Conservation (phyloP, 768 basidiomycete genomes). For the Calocybe indica region DNA sequence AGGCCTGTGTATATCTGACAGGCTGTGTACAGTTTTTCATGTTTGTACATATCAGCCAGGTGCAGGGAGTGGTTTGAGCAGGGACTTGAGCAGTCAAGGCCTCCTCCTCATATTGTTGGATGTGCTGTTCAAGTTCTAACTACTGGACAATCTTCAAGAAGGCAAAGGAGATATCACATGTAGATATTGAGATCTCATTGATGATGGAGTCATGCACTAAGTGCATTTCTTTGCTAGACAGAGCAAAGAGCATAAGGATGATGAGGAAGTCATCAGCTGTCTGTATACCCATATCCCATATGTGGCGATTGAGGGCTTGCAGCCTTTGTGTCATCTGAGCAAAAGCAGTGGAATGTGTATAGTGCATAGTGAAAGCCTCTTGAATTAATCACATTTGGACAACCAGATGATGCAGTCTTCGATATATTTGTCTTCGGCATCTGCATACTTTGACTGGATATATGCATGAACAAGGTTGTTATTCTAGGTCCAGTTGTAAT, state of each 20-base stretch:
- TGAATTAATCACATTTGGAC: not conserved
- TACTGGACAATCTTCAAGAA: not conserved
- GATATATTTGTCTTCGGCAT: not conserved
- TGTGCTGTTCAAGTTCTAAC: not conserved
- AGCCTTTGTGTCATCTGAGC: not conserved
- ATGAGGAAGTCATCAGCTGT: not conserved
- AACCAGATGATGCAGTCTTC: not conserved
- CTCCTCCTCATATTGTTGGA: not conserved
- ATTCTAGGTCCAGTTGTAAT: not conserved
- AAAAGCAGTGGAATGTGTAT: not conserved
- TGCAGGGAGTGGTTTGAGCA: too few species aligned
- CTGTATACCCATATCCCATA: not conserved
- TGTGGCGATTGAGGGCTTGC: not conserved
- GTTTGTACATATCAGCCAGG: too few species aligned
- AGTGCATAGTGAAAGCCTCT: not conserved
- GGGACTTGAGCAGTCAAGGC: too few species aligned
- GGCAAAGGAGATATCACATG: not conserved
- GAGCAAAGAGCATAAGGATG: not conserved
- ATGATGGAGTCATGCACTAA: not conserved
- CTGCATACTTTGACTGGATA: not conserved
- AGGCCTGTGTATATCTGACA: too few species aligned
- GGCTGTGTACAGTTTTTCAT: too few species aligned
- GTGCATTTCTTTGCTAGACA: not conserved
- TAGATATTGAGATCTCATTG: not conserved
- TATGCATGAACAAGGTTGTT: not conserved